Evolutionary conservation across 1,139 yeast species (phyloP).

Genomic region (Magnusiomyces tetraspermus): DNA sequence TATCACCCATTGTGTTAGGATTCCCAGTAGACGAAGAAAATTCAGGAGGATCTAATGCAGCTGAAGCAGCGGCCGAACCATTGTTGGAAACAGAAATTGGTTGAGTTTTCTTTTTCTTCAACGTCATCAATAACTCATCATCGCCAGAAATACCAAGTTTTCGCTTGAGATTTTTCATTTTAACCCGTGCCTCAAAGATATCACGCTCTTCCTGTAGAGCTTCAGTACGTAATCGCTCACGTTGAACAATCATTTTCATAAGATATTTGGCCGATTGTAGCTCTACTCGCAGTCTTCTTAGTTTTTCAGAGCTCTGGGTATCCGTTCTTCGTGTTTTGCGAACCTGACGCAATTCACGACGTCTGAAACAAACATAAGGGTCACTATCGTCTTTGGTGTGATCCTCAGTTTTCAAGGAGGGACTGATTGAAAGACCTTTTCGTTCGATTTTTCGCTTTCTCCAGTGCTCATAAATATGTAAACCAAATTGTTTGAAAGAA

Average conservation of each 20-base stretch:
- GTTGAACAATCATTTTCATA: constrained; percentile 58
- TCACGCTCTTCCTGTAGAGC: constrained; percentile 50
- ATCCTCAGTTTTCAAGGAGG: constrained; percentile 75
- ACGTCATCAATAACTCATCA: constrained; percentile 73
- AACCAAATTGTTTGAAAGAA: constrained; percentile 53
- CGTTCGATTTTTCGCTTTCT: constrained; percentile 59
- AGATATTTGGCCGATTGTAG: constrained; percentile 68
- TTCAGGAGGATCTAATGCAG: constrained; percentile 7
- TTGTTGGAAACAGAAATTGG: constrained; percentile 12
- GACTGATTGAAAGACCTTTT: constrained; percentile 62
- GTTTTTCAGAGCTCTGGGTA: constrained; percentile 76
- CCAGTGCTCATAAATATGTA: constrained; percentile 73
- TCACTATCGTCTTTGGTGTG: constrained; percentile 86
- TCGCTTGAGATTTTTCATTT: constrained; percentile 65
- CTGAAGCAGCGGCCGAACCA: background rate
- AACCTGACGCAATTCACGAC: constrained; percentile 91
- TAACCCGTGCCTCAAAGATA: constrained; percentile 60
- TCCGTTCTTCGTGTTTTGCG: constrained; percentile 96
- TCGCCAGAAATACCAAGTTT: constrained; percentile 69
- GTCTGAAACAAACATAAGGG: constrained; percentile 91
- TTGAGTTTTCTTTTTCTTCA: constrained; percentile 48
- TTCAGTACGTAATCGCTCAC: constrained; percentile 59
- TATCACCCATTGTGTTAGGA: background rate
- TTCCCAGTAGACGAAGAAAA: constrained; percentile 14
- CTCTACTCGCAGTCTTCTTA: constrained; percentile 65